Conservation (phyloP, 306 rosid species). For the Notholithocarpus densiflorus region DNA sequence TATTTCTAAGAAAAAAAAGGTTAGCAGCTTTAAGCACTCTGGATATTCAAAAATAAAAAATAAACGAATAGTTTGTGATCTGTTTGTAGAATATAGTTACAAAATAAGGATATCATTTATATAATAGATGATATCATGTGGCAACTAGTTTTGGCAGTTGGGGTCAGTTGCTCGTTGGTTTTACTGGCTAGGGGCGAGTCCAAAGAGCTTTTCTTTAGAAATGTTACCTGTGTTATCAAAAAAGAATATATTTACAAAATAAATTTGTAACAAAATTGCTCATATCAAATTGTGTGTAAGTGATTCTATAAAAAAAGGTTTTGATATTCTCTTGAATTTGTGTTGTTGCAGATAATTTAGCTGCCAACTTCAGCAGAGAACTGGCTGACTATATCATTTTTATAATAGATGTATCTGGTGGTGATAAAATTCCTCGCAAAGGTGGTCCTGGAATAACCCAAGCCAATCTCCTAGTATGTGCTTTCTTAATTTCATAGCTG, state of each 20-base stretch:
- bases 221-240: not conserved
- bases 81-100: too few species aligned
- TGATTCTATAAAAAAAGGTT: not conserved
- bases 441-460: constrained; percentile 99
- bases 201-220: too few species aligned
- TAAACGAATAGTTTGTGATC: too few species aligned
- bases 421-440: constrained; percentile 95
- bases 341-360: constrained; percentile 77
- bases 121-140: too few species aligned
- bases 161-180: too few species aligned
- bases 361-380: constrained; percentile 99
- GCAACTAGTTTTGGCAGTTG: too few species aligned
- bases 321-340: constrained; percentile 19
- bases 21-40: not conserved
- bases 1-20: too few species aligned
- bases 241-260: not conserved
- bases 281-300: not conserved
- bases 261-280: not conserved
- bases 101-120: too few species aligned
- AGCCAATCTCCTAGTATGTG: constrained; percentile 92
- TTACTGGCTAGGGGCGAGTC: too few species aligned
- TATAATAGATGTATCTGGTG: constrained; percentile 95
- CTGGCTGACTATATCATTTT: constrained; percentile 95
- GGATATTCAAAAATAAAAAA: too few species aligned
- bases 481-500: constrained; percentile 1